These are phyloP conservation scores for Arachnomyces sp. DNA, from an alignment of 2,329 filamentous ascomycete genomes.

Conservation along the genomic window DNA sequence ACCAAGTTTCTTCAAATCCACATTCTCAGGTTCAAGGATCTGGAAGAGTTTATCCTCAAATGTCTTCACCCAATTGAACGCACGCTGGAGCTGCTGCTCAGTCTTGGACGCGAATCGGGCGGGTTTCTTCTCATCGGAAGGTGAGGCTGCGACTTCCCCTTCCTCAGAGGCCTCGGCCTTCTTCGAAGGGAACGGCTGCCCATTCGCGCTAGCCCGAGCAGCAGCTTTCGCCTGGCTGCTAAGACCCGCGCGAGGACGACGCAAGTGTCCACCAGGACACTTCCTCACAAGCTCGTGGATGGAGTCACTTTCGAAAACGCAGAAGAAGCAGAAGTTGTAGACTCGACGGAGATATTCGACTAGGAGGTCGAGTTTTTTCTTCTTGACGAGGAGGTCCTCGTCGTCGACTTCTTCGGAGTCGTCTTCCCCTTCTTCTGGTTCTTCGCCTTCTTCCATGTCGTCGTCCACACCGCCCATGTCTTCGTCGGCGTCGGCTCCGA, in stretches of 20 bases:
- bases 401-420: slow-evolving; percentile 76
- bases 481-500: slow-evolving; percentile 29
- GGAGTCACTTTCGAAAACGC: slow-evolving; percentile 96
- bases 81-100: slow-evolving; percentile 85
- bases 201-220: slow-evolving; percentile 72
- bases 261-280: slow-evolving; percentile 93
- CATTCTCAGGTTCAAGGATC: slow-evolving; percentile 80
- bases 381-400: slow-evolving; percentile 80
- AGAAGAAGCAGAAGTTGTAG: slow-evolving; percentile 99
- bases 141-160: slow-evolving; percentile 55
- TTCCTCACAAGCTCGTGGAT: slow-evolving; percentile 93
- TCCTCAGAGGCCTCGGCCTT: slow-evolving; percentile 60
- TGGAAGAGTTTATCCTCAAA: slow-evolving; percentile 96
- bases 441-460: slow-evolving; percentile 52
- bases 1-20: slow-evolving; percentile 82
- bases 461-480: slow-evolving; percentile 30
- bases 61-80: slow-evolving; percentile 98
- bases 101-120: slow-evolving; percentile 63
- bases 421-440: slow-evolving; percentile 69
- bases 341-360: slow-evolving; percentile 95
- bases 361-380: slow-evolving; percentile 91
- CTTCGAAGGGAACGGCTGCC: slow-evolving; percentile 75
- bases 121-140: slow-evolving; percentile 65
- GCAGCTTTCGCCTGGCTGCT: slow-evolving; percentile 76
- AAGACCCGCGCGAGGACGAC: slow-evolving; percentile 77